Conservation (phyloP, 257 asterid genomes). For the Nemophila menziesii region DNA sequence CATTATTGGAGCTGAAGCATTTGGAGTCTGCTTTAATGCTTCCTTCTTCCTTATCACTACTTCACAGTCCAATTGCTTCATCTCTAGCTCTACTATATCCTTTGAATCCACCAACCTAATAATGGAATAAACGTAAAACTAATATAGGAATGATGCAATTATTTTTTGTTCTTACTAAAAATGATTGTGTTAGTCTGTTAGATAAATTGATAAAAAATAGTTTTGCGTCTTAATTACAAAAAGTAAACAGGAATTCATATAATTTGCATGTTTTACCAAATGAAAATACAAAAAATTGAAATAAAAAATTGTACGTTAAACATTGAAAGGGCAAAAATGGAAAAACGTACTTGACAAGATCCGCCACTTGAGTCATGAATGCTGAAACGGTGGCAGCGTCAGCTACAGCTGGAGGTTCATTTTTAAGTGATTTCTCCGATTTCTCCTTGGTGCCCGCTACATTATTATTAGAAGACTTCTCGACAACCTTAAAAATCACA, state of each 20-base stretch:
- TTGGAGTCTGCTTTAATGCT: conserved; percentile 45
- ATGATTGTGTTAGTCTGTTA: too few species aligned
- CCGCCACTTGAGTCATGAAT: conserved; percentile 64
- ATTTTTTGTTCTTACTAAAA: too few species aligned
- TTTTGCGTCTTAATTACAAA: too few species aligned
- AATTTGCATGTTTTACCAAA: too few species aligned
- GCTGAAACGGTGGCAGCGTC: conserved; percentile 59
- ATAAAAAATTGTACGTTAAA: neutral
- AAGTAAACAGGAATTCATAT: too few species aligned
- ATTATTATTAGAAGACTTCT: neutral
- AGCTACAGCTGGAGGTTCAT: conserved; percentile 14
- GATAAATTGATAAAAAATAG: neutral
- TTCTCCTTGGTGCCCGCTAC: neutral
- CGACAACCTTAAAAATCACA: neutral
- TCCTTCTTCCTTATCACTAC: conserved; percentile 73
- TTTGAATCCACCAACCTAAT: conserved; percentile 81
- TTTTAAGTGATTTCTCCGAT: neutral
- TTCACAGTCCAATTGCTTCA: conserved; percentile 73
- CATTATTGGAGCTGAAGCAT: conserved; percentile 34
- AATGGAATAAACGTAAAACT: neutral
- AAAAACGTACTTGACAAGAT: conserved; percentile 60
- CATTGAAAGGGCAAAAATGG: conserved; percentile 10
- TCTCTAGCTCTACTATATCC: conserved; percentile 68
- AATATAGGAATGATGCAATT: neutral
- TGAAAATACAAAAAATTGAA: neutral